A percentile compares a stretch with the other conserved stretches of the same genome.
Conservation (phyloP, 2,329 filamentous ascomycete genomes). For the Apiospora hydei region DNA sequence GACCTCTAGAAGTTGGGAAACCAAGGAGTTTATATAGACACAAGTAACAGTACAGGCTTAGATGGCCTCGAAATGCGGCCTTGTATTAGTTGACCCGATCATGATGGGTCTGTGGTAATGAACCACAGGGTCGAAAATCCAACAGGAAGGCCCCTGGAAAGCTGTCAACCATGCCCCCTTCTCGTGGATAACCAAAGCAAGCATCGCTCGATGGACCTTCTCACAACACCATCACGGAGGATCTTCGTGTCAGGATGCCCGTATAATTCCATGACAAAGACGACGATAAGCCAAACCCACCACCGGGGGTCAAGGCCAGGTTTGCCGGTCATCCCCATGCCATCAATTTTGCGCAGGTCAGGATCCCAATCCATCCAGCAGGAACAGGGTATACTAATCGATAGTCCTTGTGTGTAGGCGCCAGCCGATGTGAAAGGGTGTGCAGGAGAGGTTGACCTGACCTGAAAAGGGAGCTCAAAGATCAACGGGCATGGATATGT, state of each 20-base stretch:
- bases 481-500: background rate
- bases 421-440: background rate
- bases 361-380: constrained; percentile 16
- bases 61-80: background rate
- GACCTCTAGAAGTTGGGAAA: background rate
- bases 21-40: background rate
- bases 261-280: background rate
- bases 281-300: background rate
- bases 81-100: too few species aligned
- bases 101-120: background rate
- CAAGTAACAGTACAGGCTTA: background rate
- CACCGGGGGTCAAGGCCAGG: background rate
- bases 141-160: background rate
- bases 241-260: background rate
- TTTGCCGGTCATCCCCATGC: background rate
- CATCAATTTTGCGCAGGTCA: background rate
- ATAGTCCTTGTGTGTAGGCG: constrained; percentile 3
- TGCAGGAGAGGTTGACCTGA: constrained; percentile 12
- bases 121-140: background rate
- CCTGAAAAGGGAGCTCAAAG: constrained; percentile 5
- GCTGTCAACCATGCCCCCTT: background rate
- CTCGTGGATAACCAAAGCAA: background rate
- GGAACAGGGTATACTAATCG: constrained; percentile 1
- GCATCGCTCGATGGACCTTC: background rate
- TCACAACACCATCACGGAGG: background rate